A percentile compares a stretch with the other conserved stretches of the same genome.
These are phyloP conservation scores for Tillandsia leiboldiana DNA, from an alignment of 176 grass and related monocot genomes.

Conservation along the genomic window DNA sequence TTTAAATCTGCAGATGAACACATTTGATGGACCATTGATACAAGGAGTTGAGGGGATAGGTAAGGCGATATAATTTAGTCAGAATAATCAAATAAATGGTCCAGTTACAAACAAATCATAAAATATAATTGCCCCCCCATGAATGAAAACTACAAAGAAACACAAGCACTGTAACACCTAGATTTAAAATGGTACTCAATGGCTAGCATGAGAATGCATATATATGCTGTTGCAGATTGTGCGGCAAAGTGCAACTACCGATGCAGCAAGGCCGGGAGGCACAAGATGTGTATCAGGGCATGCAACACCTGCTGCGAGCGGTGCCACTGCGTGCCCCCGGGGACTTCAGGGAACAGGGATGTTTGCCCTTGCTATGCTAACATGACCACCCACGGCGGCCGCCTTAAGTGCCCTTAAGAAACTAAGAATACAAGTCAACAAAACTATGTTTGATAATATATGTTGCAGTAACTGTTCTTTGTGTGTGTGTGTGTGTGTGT, in stretches of 20 bases:
- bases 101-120: too few relatives aligned
- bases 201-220: background rate
- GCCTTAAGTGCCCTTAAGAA: constrained; percentile 26
- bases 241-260: constrained; percentile 18
- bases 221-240: constrained; percentile 20
- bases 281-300: constrained; percentile 21
- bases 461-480: too few relatives aligned
- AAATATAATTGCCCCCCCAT: too few relatives aligned
- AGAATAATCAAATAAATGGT: too few relatives aligned
- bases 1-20: constrained; percentile 21
- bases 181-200: too few relatives aligned
- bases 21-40: constrained; percentile 17
- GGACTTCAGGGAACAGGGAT: constrained; percentile 27
- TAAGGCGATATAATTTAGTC: background rate
- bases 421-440: background rate
- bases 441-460: too few relatives aligned
- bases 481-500: too few relatives aligned
- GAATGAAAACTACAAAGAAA: too few relatives aligned
- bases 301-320: constrained; percentile 37
- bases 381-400: constrained; percentile 25
- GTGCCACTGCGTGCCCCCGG: constrained; percentile 32
- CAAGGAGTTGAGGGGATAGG: constrained; percentile 24
- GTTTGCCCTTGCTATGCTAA: constrained; percentile 40
- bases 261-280: constrained; percentile 19
- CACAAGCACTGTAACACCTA: too few relatives aligned